Evolutionary conservation across 2,329 filamentous ascomycete species (phyloP).

Genomic region (Monosporascus sp.): DNA sequence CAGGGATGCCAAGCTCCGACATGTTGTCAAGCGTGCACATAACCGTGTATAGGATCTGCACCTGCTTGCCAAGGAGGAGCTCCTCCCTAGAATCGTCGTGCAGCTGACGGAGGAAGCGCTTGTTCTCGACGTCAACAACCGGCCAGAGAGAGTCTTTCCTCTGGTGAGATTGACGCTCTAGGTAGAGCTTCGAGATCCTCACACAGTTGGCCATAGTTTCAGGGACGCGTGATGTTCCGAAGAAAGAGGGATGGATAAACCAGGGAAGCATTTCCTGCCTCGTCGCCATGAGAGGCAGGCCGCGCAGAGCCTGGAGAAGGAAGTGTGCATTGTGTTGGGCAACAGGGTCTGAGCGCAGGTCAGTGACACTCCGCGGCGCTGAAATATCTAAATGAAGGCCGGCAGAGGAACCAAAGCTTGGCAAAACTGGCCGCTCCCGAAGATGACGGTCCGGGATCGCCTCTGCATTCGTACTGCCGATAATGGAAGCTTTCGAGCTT

Average conservation of each 20-base stretch:
- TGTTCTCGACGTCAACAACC: constrained; percentile 11
- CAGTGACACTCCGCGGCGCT: constrained; percentile 9
- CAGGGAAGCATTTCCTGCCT: constrained; percentile 15
- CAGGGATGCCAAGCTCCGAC: constrained; percentile 3
- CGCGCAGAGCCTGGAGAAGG: constrained; percentile 16
- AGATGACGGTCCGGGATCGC: neutral
- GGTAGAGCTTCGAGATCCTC: constrained; percentile 10
- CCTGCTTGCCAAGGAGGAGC: constrained; percentile 8
- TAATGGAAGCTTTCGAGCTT: neutral
- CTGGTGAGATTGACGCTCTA: neutral
- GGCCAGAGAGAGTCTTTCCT: constrained; percentile 8
- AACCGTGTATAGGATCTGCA: constrained; percentile 13
- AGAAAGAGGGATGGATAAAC: constrained; percentile 18
- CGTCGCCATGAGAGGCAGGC: constrained; percentile 15
- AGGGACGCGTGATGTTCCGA: constrained; percentile 8
- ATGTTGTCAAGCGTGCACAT: constrained; percentile 11
- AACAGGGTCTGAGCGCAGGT: constrained; percentile 15
- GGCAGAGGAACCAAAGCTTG: constrained; percentile 7
- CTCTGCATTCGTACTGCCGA: neutral
- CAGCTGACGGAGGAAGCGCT: constrained; percentile 6
- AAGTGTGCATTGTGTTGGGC: constrained; percentile 13
- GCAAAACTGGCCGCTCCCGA: neutral
- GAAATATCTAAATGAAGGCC: constrained; percentile 3
- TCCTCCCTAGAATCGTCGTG: constrained; percentile 5
- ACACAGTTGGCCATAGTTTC: constrained; percentile 10